Evolutionary conservation across 441 rosid genomes (phyloP).

Genomic region (Biscutella auriculata): DNA sequence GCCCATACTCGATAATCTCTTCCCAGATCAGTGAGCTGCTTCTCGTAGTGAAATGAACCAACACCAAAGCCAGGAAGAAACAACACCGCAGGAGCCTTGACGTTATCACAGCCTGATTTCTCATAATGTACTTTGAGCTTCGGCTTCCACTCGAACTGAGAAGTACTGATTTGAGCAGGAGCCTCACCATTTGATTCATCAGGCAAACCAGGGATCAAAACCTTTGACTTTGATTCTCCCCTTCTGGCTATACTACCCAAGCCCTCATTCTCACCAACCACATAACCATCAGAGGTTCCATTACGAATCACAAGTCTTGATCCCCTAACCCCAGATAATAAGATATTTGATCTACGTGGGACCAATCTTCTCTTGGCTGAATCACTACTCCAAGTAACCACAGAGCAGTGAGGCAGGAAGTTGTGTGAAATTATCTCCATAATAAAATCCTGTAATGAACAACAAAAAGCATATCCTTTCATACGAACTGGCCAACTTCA

Average conservation of each 20-base stretch:
- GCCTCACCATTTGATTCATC: constrained; percentile 44
- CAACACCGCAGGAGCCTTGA: constrained; percentile 54
- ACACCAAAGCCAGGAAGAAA: constrained; percentile 96
- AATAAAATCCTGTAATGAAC: neutral
- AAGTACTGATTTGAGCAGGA: constrained; percentile 43
- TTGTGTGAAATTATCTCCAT: constrained; percentile 16
- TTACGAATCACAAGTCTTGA: constrained; percentile 27
- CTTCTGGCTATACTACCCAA: constrained; percentile 23
- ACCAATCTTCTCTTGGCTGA: constrained; percentile 1
- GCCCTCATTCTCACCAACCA: constrained; percentile 45
- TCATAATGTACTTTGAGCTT: constrained; percentile 63
- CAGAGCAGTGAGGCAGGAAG: constrained; percentile 17
- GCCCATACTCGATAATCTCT: constrained; percentile 87
- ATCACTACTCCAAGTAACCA: constrained; percentile 11
- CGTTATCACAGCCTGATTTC: constrained; percentile 53
- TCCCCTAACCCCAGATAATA: constrained; percentile 5
- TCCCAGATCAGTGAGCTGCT: constrained; percentile 78
- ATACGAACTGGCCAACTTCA: neutral
- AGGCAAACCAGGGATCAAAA: constrained; percentile 67
- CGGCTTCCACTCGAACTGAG: constrained; percentile 77
- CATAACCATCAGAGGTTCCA: constrained; percentile 41
- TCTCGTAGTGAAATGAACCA: constrained; percentile 87
- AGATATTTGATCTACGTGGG: neutral
- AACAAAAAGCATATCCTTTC: neutral
- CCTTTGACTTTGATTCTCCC: constrained; percentile 30